Evolutionary conservation across 192 early-diverging fungal species (phyloP), one percentile per base, ranked within the genome.

Genomic region (Coemansia sp.): DNA sequence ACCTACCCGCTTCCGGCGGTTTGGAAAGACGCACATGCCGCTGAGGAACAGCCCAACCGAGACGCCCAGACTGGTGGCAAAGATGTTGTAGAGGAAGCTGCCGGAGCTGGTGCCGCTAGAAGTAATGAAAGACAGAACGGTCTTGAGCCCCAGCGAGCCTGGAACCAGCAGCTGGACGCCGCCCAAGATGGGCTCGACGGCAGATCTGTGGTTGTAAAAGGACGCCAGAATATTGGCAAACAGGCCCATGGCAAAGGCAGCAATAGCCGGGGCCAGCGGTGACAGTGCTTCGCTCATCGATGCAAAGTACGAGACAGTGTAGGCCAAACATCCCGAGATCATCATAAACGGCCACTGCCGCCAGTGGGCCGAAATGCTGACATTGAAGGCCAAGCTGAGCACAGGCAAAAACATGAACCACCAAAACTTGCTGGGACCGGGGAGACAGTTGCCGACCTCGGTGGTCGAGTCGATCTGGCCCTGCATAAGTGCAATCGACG

Each of bases 91-190:
- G 8, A 82, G 60, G 53, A 87, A 87, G 60, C 69, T 69, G 51
- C 82, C 84, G 0, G 83, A 84, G 25, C 72, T 78, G 7, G 72
- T 76, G 53, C 70, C 79, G 35, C 84, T 82, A 17, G 81, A 72
- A 5, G 82, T 83, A 32, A 91, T 83, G 45, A 92, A 86, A 1
- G 41, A 45, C 50, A 92, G 72, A 15, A 82, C 84, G 3, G 72
- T 76, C 41, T 83, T 71, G 14, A 94, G 85, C 37, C 91, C 90
- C n/a, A 94, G 70, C 67, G 84, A 86, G 49, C 93, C 93, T 5
- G 93, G 94, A 0, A 93, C 92, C 65, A 94, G 77, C 38, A 94
- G 72, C 48, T 91, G 72, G 5, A 95, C 89, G 23, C 93, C 93
- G 52, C 88, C 87, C 27, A 95, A 72, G 38, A 95, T 86, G 11